Percentiles rank a stretch among this genome's conserved stretches.
Evolutionary conservation across 768 basidiomycete species (phyloP).

Genomic region (Tricholoma saponaceum): DNA sequence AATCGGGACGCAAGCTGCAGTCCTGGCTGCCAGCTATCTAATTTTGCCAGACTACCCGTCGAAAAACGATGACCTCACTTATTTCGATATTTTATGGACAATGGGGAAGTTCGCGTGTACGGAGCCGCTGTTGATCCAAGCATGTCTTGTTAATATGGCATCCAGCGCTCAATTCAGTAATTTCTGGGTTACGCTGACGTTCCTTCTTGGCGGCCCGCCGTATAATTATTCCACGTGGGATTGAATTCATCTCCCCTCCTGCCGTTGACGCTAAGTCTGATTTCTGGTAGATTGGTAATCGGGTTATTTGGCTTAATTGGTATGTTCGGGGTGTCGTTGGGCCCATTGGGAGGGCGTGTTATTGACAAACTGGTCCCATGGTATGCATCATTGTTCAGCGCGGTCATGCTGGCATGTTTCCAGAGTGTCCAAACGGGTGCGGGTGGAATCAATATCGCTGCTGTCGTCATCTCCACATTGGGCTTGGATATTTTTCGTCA

Average conservation of each 20-base stretch:
- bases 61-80: slow-evolving; percentile 62
- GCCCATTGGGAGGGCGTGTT: slow-evolving; percentile 63
- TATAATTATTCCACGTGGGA: slow-evolving; percentile 73
- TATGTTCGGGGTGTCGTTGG: slow-evolving; percentile 63
- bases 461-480: slow-evolving; percentile 65
- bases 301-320: slow-evolving; percentile 76
- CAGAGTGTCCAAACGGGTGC: slow-evolving; percentile 65
- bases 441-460: slow-evolving; percentile 65
- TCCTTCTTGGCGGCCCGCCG: slow-evolving; percentile 71
- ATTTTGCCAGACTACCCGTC: slow-evolving; percentile 82
- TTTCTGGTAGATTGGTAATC: slow-evolving; percentile 40
- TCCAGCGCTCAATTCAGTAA: slow-evolving; percentile 56
- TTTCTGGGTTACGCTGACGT: slow-evolving; percentile 77
- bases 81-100: slow-evolving; percentile 63
- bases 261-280: neutral
- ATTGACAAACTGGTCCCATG: slow-evolving; percentile 75
- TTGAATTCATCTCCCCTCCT: neutral
- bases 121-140: slow-evolving; percentile 76
- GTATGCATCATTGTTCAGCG: slow-evolving; percentile 64
- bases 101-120: slow-evolving; percentile 77
- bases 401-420: slow-evolving; percentile 42
- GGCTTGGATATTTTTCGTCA: slow-evolving; percentile 76
- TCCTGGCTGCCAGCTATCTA: slow-evolving; percentile 56
- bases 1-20: slow-evolving; percentile 61
- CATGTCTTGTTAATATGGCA: slow-evolving; percentile 54